Base-by-base conservation (phyloP, 2,329 filamentous ascomycete genomes). In the Pestalotiopsis sp. region DNA sequence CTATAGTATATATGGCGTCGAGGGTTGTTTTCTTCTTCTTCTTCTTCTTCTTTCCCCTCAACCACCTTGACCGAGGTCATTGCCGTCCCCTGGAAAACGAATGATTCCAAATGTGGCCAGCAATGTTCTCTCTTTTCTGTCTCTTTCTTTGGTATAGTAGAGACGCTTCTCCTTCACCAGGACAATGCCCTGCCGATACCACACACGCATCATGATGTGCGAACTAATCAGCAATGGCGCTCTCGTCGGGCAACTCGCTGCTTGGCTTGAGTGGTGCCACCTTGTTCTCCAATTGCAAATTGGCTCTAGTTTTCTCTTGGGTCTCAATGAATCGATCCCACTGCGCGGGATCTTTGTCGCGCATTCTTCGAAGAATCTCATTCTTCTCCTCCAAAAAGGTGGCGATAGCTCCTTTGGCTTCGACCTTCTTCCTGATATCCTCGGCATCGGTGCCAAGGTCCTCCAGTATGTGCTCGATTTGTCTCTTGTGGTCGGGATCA, bases 271-370 rank as follows among this genome's bases (percentile, higher is more conserved):
- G 66, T 25, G 70, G 68, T n/a, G 67, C 62, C 68, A 66, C 60
- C 6, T 73, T 75, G 6, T 68, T 20, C 3, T 66, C 72, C 56
- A 80, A 72, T 65, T 79, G 80, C 23, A 86, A 83, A 72, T 90
- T 90, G 12, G 84, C 86, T 68, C 84, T 81, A 5, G 87, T 86
- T 79, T 89, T 89, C 74, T 87, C 82, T 79, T 90, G 89, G 49
- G 85, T 83, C 78, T 91, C 88, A 27, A 87, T 84, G 75, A 94
- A 89, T 7, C 81, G 80, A 64, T 87, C 85, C 86, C 92, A 89
- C 77, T 92, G 86, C 70, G 90, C 87, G 0, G 90, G 89, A 71
- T 94, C 92, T 36, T 86, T 85, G 4, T 87, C 88, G 20, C 88
- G 83, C 71, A 91, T 75, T 64, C 79, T 75, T 69, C 81, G 80